Base-by-base conservation (phyloP, 345 rosid genomes). In the Brassica carinata region DNA sequence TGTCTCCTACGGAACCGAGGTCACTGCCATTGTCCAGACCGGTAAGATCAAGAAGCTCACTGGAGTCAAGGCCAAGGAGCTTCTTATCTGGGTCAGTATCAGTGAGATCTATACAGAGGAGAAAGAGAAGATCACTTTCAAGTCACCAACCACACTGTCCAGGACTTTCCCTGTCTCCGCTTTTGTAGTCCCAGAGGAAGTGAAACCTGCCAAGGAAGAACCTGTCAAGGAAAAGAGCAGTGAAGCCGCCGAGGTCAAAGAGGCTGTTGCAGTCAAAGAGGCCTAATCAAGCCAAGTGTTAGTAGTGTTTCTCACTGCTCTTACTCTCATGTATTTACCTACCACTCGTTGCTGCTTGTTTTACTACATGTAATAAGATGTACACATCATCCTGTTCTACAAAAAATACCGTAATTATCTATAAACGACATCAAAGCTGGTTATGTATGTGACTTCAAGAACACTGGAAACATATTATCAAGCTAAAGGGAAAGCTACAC, bases 21-120 rank as follows among this genome's bases (percentile, higher is more conserved):
- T 93, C 74, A 93, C 96, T 2, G 99, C 99, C 0, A 58, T 82
- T 0, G 86, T 87, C 0, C 89, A 87, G 87, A 53, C 75, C 3
- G 73, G 78, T 33, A 91, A 77, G 92, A 93, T 95, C 90, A 95
- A 89, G 97, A 93, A 89, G 79, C 96, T 95, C 65, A 93, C 92
- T 2, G 99, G 99, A n/a, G 99, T 95, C 29, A 93, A 93, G 90
- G 85, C 92, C 73, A 91, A 90, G 85, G 99, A 96, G 90, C 90
- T 93, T 31, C 81, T 96, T 64, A 8, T 93, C 31, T 93, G 99
- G 99, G 48, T 96, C 23, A 26, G 84, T 5, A 67, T 96, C 59
- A 61, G 80, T 38, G 96, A 96, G 14, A 96, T 96, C 69, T 88
- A 61, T 34, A 4, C 85, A 1, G 89, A 91, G 58, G 90, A 86